Conservation (phyloP, 2,329 filamentous ascomycete species). For the Pestalotiopsis sp. region DNA sequence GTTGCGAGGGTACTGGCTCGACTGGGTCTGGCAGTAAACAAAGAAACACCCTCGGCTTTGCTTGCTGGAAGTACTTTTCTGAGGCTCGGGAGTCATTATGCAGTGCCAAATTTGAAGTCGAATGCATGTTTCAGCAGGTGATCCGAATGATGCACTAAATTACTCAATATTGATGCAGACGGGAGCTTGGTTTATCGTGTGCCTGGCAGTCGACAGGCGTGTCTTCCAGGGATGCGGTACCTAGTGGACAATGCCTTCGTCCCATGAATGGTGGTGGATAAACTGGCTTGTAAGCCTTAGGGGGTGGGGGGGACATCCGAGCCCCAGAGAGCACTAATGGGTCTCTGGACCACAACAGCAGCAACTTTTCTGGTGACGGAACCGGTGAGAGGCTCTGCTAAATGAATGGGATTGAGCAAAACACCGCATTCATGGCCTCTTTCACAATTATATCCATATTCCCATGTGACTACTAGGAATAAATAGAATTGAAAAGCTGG, state of each 20-base stretch:
- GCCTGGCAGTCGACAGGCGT: not conserved
- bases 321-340: not conserved
- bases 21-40: not conserved
- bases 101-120: not conserved
- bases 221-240: not conserved
- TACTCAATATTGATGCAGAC: not conserved
- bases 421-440: too few species aligned
- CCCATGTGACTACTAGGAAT: too few species aligned
- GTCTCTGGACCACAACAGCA: too few species aligned
- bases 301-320: not conserved
- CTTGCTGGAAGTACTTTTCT: not conserved
- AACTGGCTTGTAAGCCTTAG: not conserved
- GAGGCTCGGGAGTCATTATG: not conserved
- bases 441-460: too few species aligned
- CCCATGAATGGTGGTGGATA: not conserved
- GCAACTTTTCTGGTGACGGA: too few species aligned
- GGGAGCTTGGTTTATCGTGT: not conserved
- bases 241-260: not conserved
- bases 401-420: too few species aligned
- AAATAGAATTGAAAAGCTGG: not conserved
- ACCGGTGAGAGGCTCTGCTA: too few species aligned
- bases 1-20: too few species aligned
- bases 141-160: not conserved
- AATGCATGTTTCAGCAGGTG: not conserved
- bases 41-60: not conserved